Evolutionary conservation across 345 rosid genomes (phyloP).

Genomic region (Cardamine occulta): DNA sequence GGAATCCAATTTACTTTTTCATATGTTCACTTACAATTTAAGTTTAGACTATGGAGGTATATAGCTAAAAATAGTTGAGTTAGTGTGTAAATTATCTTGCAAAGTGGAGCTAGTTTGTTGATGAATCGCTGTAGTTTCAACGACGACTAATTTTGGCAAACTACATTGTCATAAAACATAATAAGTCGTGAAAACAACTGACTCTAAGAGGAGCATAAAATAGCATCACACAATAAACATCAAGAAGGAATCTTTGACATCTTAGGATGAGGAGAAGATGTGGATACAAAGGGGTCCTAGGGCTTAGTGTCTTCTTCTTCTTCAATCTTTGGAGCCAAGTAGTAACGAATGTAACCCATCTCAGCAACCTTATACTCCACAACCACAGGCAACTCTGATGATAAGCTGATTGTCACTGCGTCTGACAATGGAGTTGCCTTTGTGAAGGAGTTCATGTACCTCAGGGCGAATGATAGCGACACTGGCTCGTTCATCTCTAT

Average conservation of each 20-base stretch:
- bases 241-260: neutral
- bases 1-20: slow-evolving; percentile 3
- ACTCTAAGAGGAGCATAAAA: slow-evolving; percentile 21
- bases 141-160: neutral
- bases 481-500: slow-evolving; percentile 97
- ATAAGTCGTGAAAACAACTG: slow-evolving; percentile 17
- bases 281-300: slow-evolving; percentile 13
- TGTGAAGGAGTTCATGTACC: slow-evolving; percentile 97
- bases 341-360: slow-evolving; percentile 93
- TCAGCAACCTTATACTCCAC: slow-evolving; percentile 98
- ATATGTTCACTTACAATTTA: neutral
- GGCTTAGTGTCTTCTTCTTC: slow-evolving; percentile 91
- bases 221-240: slow-evolving; percentile 14
- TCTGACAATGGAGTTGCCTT: slow-evolving; percentile 89
- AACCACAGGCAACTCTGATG: slow-evolving; percentile 93
- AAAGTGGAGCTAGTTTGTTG: neutral
- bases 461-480: slow-evolving; percentile 85
- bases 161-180: slow-evolving; percentile 6
- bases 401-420: slow-evolving; percentile 87
- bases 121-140: neutral
- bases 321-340: slow-evolving; percentile 97
- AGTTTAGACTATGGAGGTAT: neutral
- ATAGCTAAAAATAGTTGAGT: neutral
- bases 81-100: neutral
- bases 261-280: neutral